A percentile compares a stretch with the other conserved stretches of the same genome.
Evolutionary conservation across 2,329 filamentous ascomycete species (phyloP).

Genomic region (Pezicula radicicola): DNA sequence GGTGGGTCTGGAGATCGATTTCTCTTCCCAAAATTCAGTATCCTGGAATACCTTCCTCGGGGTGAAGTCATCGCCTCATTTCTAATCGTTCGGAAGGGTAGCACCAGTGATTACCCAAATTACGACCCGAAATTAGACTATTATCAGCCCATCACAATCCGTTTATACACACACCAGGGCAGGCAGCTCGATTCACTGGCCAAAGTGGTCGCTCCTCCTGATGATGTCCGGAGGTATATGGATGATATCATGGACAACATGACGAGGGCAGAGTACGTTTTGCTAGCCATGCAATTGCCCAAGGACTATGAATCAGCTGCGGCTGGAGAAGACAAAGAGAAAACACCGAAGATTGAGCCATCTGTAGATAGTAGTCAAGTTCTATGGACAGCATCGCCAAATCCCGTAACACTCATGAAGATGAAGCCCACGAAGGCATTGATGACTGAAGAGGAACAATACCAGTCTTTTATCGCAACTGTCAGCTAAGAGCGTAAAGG

Average conservation of each 20-base stretch:
- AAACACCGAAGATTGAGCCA: slow-evolving; percentile 4
- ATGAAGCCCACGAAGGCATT: slow-evolving; percentile 21
- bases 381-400: slow-evolving; percentile 31
- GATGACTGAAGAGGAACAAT: slow-evolving; percentile 37
- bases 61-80: slow-evolving; percentile 71
- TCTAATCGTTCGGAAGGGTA: slow-evolving; percentile 71
- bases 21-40: slow-evolving; percentile 74
- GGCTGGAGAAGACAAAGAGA: slow-evolving; percentile 13
- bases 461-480: slow-evolving; percentile 37
- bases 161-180: slow-evolving; percentile 50
- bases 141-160: slow-evolving; percentile 71
- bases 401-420: slow-evolving; percentile 2
- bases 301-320: slow-evolving; percentile 31
- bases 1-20: slow-evolving; percentile 71
- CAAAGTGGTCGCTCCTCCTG: slow-evolving; percentile 58
- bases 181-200: slow-evolving; percentile 59
- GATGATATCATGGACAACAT: slow-evolving; percentile 68
- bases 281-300: slow-evolving; percentile 65
- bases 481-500: slow-evolving; percentile 1
- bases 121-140: slow-evolving; percentile 65
- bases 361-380: slow-evolving; percentile 19
- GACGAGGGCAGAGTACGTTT: slow-evolving; percentile 64
- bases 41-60: slow-evolving; percentile 64
- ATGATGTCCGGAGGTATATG: slow-evolving; percentile 66
- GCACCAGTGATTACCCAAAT: slow-evolving; percentile 56